These are phyloP conservation scores for Pseudogymnoascus pannorum DNA, from an alignment of 2,329 filamentous ascomycete species.

Conservation along the genomic window DNA sequence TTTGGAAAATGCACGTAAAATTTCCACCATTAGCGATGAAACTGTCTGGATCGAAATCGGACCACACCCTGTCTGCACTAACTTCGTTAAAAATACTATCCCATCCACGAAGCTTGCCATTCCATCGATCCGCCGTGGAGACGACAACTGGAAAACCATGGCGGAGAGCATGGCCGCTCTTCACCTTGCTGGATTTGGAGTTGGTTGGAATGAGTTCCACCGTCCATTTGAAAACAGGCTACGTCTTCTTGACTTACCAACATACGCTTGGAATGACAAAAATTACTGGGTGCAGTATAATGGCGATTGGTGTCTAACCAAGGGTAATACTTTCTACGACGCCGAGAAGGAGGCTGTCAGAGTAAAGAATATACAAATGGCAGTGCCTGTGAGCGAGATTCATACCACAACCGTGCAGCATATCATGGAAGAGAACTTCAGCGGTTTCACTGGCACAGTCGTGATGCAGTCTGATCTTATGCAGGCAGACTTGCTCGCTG, in stretches of 20 bases:
- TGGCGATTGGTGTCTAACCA: constrained; percentile 55
- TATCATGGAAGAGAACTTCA: constrained; percentile 45
- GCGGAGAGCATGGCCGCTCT: constrained; percentile 52
- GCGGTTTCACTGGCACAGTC: constrained; percentile 41
- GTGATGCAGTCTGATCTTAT: constrained; percentile 47
- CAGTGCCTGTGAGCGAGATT: constrained; percentile 17
- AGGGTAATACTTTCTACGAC: constrained; percentile 47
- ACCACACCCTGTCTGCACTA: constrained; percentile 60
- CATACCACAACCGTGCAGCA: constrained; percentile 43
- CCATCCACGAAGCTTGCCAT: constrained; percentile 37
- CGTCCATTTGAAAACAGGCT: constrained; percentile 45
- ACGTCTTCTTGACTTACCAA: constrained; percentile 48
- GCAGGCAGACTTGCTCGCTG: constrained; percentile 44
- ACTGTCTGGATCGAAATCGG: constrained; percentile 66
- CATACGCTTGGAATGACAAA: constrained; percentile 56
- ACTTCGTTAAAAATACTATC: constrained; percentile 59
- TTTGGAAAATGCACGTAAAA: constrained; percentile 49
- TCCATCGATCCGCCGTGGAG: constrained; percentile 46
- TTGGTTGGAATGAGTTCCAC: constrained; percentile 54
- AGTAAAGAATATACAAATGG: constrained; percentile 3
- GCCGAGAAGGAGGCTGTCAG: constrained; percentile 37
- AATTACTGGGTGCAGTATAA: constrained; percentile 41
- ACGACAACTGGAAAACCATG: constrained; percentile 51
- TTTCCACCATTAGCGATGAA: constrained; percentile 55
- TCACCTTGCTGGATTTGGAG: constrained; percentile 56